Evolutionary conservation across 1,139 yeast species (phyloP), one percentile per base, ranked within the genome.

Genomic region (Zygoascus hellenicus): DNA sequence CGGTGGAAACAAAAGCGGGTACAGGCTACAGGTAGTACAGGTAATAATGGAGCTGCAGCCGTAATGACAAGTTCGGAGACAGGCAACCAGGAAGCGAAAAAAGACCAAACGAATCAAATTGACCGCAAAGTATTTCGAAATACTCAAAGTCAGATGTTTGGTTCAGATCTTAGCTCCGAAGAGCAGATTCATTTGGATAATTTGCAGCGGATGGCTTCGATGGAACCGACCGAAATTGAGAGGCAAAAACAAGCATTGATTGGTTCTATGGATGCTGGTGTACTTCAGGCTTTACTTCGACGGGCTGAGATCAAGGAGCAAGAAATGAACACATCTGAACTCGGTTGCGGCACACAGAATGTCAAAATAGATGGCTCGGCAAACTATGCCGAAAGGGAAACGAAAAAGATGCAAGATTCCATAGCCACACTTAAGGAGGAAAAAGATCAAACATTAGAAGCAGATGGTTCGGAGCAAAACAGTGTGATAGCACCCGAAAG

Each of bases 171-270:
- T 42, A 54, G 53, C 35, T 95, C 87, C 57, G 77, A 82, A 1
- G 90, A 83, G 56, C 75, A 77, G 59, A 86, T 90, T 32, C 92
- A 87, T 62, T 63, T 75, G 48, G 96, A 90, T 59, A 90, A 90
- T 63, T 62, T 84, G 54, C 78, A 79, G 38, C 71, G 74, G 44
- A 64, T 92, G 49, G 67, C 80, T 19, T 62, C 66, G 13, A 83
- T 90, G 94, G 70, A 83, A 1, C 72, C 71, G 1, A 82, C 76
- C 19, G 90, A 90, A 58, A 76, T 87, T 29, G 71, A 74, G 28
- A 66, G 70, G 39, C 95, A 87, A 57, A 72, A 78, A 53, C 77
- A 78, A 53, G 96, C 87, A 57, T 65, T 92, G 36, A 55, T 87
- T 48, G 75, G 75, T 11, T 71, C 76, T 1, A 70, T 90, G 63